Conservation (phyloP, 2,329 filamentous ascomycete species). For the Amauroascus niger region DNA sequence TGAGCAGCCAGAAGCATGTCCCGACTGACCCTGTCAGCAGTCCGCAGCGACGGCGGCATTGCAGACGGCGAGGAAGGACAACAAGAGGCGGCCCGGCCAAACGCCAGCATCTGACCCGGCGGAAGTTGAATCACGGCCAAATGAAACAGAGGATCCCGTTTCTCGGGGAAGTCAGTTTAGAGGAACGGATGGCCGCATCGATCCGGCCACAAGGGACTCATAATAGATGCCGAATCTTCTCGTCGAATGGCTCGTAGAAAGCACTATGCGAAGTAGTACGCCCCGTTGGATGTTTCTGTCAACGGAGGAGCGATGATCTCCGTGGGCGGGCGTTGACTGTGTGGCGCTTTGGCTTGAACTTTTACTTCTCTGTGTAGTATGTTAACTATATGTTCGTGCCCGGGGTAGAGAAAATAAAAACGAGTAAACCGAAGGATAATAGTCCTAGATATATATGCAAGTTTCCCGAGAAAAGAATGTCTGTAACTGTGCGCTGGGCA, state of each 20-base stretch:
- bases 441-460: too few relatives aligned
- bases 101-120: neutral
- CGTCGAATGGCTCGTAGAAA: neutral
- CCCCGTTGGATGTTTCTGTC: too few relatives aligned
- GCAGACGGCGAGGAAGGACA: neutral
- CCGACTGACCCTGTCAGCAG: slow-evolving; percentile 5
- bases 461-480: too few relatives aligned
- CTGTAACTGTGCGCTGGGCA: too few relatives aligned
- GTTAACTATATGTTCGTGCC: too few relatives aligned
- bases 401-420: too few relatives aligned
- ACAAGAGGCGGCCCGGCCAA: neutral
- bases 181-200: neutral
- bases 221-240: neutral
- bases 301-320: too few relatives aligned
- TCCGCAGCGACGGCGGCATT: neutral
- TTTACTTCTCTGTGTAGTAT: too few relatives aligned
- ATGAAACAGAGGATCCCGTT: neutral
- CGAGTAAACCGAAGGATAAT: too few relatives aligned
- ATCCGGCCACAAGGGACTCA: neutral
- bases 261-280: neutral
- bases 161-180: neutral
- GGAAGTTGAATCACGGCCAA: neutral
- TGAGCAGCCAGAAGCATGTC: neutral
- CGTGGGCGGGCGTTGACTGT: too few relatives aligned
- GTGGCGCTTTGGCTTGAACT: too few relatives aligned